Percentiles rank a stretch among this genome's conserved stretches.
Conservation (phyloP, 805 yeast genomes). For the Nakazawaea siamensis region DNA sequence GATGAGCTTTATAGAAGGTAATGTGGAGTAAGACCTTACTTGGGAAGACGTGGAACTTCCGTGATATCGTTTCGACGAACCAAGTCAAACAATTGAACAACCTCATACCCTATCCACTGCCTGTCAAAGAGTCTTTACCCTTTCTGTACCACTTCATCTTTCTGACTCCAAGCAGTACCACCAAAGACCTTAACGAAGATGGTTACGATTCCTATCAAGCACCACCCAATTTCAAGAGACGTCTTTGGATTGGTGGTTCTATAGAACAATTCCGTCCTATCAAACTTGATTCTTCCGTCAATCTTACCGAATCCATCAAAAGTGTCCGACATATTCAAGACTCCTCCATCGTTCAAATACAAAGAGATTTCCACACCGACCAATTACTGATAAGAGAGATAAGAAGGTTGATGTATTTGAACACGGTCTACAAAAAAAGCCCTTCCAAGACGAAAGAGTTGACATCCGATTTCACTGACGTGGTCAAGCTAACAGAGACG, state of each 20-base stretch:
- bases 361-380: slow-evolving; percentile 33
- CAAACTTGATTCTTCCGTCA: slow-evolving; percentile 26
- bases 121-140: slow-evolving; percentile 15
- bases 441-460: not conserved
- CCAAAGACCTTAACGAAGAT: slow-evolving; percentile 50
- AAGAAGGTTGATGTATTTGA: slow-evolving; percentile 57
- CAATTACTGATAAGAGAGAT: slow-evolving; percentile 34
- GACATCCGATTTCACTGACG: slow-evolving; percentile 18
- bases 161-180: slow-evolving; percentile 47
- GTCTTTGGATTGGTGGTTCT: slow-evolving; percentile 79
- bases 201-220: slow-evolving; percentile 80
- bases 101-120: slow-evolving; percentile 2
- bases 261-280: slow-evolving; percentile 31
- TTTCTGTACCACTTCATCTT: slow-evolving; percentile 61
- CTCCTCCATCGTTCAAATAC: slow-evolving; percentile 44
- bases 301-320: slow-evolving; percentile 46
- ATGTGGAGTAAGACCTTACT: slow-evolving; percentile 6
- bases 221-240: slow-evolving; percentile 44
- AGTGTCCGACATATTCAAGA: slow-evolving; percentile 7
- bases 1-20: not conserved
- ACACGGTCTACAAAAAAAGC: slow-evolving; percentile 20
- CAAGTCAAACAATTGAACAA: slow-evolving; percentile 2
- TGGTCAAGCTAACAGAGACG: slow-evolving; percentile 28
- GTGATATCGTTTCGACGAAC: not conserved
- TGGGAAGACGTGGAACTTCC: slow-evolving; percentile 1